Evolutionary conservation across 2,329 filamentous ascomycete genomes (phyloP), one percentile per base, ranked within the genome.

Genomic region (Pyricularia sp.): DNA sequence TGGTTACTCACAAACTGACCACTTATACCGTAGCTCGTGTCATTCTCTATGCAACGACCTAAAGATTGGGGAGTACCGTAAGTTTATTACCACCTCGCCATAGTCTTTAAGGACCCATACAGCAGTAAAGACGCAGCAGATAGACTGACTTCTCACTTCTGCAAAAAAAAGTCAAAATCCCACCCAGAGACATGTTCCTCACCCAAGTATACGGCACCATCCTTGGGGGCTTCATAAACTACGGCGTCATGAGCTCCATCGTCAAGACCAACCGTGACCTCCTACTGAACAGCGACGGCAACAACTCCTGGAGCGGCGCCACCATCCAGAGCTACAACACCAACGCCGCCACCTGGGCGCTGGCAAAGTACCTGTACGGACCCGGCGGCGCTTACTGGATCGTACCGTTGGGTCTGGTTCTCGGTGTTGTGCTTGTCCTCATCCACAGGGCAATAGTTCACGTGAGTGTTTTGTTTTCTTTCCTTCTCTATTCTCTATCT

Each of bases 111-210:
- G 2, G 19, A 19, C 19, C 40, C 31, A 33, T 3, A 33, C 31
- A 9, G 1, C 31, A 10, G 8, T 9, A 33, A 33, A 31, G 26
- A 26, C 4, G 26, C 26, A 26, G 26, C 30, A 31, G 9, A 31
- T 6, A 12, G 10, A 40, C 35, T 40, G 12, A 40, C 35, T 12
- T 13, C 4, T 40, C 9, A 5, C 35, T 13, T 16, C 35, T 16
- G 9, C 35, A 8, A 40, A 8, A 40, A 8, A 19, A 3, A 49
- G 40, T 81, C 68, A 85, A 85, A 68, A 81, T 84, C 6, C 80
- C 82, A 1, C 82, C 80, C 2, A 78, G 80, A 0, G 71, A 78
- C 62, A 84, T 84, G 82, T 84, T 85, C 68, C 68, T 78, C 5
- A 84, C 81, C 0, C 82, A 85, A 40, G 75, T 84, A 0, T 74